A percentile compares a stretch with the other conserved stretches of the same genome.
Evolutionary conservation across 345 rosid genomes (phyloP).

Genomic region (Erodium maritimum): DNA sequence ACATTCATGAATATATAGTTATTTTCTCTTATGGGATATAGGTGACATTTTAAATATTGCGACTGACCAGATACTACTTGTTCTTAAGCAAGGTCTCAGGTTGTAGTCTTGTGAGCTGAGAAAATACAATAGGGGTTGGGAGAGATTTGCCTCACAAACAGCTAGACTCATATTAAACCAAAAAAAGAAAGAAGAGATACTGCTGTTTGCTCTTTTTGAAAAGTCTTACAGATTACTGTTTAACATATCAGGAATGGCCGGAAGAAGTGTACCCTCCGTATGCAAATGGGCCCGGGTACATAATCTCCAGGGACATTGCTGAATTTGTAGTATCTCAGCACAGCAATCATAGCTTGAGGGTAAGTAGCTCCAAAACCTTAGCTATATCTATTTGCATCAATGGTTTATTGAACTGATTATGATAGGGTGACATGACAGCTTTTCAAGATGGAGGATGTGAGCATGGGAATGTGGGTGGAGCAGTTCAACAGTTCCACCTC

Average conservation of each 20-base stretch:
- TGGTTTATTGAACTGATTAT: not conserved
- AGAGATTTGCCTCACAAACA: no score
- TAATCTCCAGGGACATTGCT: conserved; percentile 68
- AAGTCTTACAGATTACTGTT: not conserved
- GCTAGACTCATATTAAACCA: no score
- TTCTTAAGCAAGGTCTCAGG: no score
- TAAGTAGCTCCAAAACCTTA: conserved; percentile 4
- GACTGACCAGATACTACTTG: no score
- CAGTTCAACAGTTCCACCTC: conserved; percentile 47
- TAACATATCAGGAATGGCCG: conserved; percentile 86
- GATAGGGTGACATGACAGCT: conserved; percentile 25
- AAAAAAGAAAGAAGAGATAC: no score
- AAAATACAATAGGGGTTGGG: no score
- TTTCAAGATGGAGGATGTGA: conserved; percentile 98
- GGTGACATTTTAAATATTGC: no score
- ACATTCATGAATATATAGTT: no score
- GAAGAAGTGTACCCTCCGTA: conserved; percentile 85
- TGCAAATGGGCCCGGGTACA: conserved; percentile 87
- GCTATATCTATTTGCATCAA: not conserved
- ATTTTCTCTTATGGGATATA: no score
- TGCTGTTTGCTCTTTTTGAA: no score
- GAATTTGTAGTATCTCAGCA: conserved; percentile 49
- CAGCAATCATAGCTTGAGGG: conserved; percentile 53
- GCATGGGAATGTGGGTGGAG: conserved; percentile 99
- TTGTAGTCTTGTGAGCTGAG: no score